phyloP scores from a whole-genome alignment of 176 grass and related monocot species.

The Cenchrus fungigraminus region DNA sequence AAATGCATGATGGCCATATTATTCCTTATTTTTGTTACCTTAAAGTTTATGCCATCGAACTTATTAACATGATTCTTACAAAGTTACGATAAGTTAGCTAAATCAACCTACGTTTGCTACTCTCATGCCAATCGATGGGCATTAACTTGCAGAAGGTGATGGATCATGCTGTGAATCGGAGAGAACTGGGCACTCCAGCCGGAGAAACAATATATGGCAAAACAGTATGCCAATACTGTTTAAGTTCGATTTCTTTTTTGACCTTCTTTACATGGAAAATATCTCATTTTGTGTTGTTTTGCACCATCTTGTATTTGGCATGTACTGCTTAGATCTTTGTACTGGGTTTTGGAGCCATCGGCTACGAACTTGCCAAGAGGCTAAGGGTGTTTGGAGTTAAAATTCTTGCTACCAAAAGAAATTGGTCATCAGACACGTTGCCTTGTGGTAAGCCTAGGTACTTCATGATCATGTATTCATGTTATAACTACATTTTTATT shows the following conservation, averaged over 20 bases:
- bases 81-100: not conserved
- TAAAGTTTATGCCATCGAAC: not conserved
- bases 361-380: conserved; percentile 77
- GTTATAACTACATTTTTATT: conserved; percentile 5
- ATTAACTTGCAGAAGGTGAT: conserved; percentile 78
- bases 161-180: conserved; percentile 61
- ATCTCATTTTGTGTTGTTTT: conserved; percentile 19
- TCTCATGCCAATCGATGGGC: not conserved
- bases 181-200: conserved; percentile 66
- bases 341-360: conserved; percentile 91
- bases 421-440: conserved; percentile 63
- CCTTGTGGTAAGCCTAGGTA: conserved; percentile 49
- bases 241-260: conserved; percentile 16
- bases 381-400: conserved; percentile 89
- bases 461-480: not conserved
- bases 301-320: not conserved
- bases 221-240: conserved; percentile 60
- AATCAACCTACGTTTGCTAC: not conserved
- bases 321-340: conserved; percentile 64
- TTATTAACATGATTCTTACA: not conserved
- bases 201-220: conserved; percentile 91
- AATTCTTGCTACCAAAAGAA: conserved; percentile 88
- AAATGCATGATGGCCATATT: not conserved
- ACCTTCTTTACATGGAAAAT: not conserved
- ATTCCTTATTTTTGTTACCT: not conserved